Conservation (phyloP, 1,284 basidiomycete species). For the Schizophyllum amplum region DNA sequence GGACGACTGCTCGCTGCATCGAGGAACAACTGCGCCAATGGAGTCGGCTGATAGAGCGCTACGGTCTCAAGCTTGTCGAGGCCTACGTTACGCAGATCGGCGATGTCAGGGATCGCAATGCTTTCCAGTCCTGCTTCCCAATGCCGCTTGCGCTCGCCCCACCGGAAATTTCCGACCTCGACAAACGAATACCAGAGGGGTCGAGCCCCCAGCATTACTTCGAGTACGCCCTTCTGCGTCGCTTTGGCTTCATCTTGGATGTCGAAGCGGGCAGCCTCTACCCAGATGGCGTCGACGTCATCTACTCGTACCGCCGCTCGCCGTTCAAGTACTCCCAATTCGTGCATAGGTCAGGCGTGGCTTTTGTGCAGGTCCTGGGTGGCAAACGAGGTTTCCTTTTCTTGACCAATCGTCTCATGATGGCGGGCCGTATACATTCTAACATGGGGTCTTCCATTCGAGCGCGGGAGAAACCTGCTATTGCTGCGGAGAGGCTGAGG, state of each 20-base stretch:
- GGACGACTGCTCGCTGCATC: slow-evolving; percentile 91
- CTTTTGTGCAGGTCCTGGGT: slow-evolving; percentile 82
- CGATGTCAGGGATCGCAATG: slow-evolving; percentile 74
- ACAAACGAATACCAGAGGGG: slow-evolving; percentile 58
- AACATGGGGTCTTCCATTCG: slow-evolving; percentile 36
- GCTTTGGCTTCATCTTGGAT: slow-evolving; percentile 81
- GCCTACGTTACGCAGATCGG: slow-evolving; percentile 84
- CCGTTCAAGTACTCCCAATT: slow-evolving; percentile 82
- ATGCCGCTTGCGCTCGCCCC: slow-evolving; percentile 68
- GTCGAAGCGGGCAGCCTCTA: slow-evolving; percentile 76
- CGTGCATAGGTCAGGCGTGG: slow-evolving; percentile 80
- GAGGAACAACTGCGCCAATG: slow-evolving; percentile 86
- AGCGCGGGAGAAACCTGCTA: slow-evolving; percentile 41
- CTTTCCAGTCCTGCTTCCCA: slow-evolving; percentile 85
- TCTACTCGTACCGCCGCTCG: slow-evolving; percentile 80
- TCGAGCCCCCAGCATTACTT: slow-evolving; percentile 65
- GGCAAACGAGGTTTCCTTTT: slow-evolving; percentile 76
- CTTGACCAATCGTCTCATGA: slow-evolving; percentile 79
- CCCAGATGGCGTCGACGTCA: slow-evolving; percentile 73
- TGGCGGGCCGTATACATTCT: slow-evolving; percentile 42
- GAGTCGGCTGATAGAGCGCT: slow-evolving; percentile 81
- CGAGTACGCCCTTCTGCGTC: slow-evolving; percentile 71
- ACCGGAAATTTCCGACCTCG: slow-evolving; percentile 63
- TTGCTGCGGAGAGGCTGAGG: slow-evolving; percentile 53
- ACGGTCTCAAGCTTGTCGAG: slow-evolving; percentile 90